Evolutionary conservation across 208 protist genomes (phyloP).

Genomic region (Tritrichomonas musculus): DNA sequence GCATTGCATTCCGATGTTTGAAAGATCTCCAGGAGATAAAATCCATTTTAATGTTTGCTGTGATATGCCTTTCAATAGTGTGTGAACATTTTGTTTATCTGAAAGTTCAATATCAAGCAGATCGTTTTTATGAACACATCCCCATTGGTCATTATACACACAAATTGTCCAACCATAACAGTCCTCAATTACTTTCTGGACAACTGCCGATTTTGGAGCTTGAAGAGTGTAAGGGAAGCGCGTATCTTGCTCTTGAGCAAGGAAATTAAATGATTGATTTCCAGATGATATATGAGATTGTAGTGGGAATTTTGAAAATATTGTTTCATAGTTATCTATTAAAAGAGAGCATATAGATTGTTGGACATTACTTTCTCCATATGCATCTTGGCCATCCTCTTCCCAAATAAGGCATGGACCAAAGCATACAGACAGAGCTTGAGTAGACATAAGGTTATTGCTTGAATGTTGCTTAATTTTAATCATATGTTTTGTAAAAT

Average conservation of each 20-base stretch:
- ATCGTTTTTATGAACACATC: neutral
- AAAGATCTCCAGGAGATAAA: too few species aligned
- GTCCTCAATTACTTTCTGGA: neutral
- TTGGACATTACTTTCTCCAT: neutral
- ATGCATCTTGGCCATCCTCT: neutral
- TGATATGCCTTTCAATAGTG: too few species aligned
- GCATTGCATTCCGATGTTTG: neutral
- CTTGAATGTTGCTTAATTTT: neutral
- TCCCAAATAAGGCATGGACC: neutral
- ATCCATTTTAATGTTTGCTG: too few species aligned
- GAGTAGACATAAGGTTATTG: neutral
- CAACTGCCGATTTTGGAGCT: neutral
- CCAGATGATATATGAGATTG: neutral
- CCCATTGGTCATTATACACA: constrained; percentile 8
- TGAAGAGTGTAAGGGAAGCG: neutral
- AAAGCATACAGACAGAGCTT: neutral
- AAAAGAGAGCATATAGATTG: neutral
- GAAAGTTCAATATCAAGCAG: neutral
- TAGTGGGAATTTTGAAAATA: neutral
- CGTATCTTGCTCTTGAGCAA: neutral
- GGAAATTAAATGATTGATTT: neutral
- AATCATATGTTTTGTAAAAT: neutral
- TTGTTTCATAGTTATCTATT: neutral
- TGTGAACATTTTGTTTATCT: too few species aligned
- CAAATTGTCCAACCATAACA: neutral